Conservation (phyloP, 2,329 filamentous ascomycete genomes). For the Hypoxylon sp. region DNA sequence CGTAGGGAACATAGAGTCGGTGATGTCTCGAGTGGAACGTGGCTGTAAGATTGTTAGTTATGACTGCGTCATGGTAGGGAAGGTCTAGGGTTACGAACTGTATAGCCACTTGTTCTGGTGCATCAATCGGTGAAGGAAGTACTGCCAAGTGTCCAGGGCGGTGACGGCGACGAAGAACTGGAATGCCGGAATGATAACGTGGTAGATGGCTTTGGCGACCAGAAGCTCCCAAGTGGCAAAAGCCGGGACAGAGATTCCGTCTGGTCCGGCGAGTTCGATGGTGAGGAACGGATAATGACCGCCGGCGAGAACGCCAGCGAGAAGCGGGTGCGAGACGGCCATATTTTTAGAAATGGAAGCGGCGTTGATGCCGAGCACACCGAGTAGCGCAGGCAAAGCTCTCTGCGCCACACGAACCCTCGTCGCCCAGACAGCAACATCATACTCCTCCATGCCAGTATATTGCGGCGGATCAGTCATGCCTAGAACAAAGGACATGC, state of each 20-base stretch:
- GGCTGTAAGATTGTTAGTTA: constrained; percentile 61
- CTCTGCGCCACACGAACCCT: constrained; percentile 83
- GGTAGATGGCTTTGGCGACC: constrained; percentile 83
- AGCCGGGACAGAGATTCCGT: constrained; percentile 69
- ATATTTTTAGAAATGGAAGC: constrained; percentile 80
- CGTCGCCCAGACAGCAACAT: constrained; percentile 90
- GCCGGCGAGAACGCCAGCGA: constrained; percentile 82
- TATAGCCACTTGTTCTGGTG: constrained; percentile 98
- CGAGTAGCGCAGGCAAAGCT: constrained; percentile 78
- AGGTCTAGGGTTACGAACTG: constrained; percentile 78
- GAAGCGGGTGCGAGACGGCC: constrained; percentile 75
- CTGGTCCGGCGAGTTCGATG: constrained; percentile 66
- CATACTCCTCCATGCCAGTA: constrained; percentile 83
- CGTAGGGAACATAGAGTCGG: constrained; percentile 96
- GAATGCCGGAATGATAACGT: constrained; percentile 77
- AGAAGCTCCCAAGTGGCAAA: constrained; percentile 88
- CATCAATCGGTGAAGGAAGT: constrained; percentile 96
- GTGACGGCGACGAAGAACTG: constrained; percentile 82
- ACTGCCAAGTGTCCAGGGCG: constrained; percentile 96
- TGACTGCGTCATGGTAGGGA: constrained; percentile 63
- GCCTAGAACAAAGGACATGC: constrained; percentile 75
- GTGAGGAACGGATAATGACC: constrained; percentile 82
- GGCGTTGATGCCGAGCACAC: constrained; percentile 81
- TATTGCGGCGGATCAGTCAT: constrained; percentile 80
- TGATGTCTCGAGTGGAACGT: constrained; percentile 96